A percentile compares a stretch with the other conserved stretches of the same genome.
phyloP scores from a whole-genome alignment of 2,329 filamentous ascomycete genomes.

The Neurospora sp. region DNA sequence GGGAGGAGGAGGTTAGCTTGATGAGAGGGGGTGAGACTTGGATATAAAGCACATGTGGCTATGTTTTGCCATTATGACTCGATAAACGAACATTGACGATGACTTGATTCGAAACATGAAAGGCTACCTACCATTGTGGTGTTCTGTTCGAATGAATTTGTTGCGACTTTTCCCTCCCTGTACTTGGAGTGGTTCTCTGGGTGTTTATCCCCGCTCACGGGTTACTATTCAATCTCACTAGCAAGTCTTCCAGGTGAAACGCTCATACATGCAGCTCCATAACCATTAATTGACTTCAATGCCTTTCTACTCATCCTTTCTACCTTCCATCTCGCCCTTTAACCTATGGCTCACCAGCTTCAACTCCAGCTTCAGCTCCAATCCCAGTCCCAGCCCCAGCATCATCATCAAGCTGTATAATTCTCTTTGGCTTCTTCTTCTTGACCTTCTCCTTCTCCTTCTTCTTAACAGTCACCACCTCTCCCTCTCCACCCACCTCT shows the following conservation, averaged over 20 bases:
- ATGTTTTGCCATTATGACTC: not conserved
- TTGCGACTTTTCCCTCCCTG: not conserved
- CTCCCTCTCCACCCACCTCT: constrained; percentile 4
- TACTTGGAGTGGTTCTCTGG: not conserved
- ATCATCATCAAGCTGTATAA: constrained; percentile 16
- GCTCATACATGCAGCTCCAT: not conserved
- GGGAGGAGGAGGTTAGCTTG: not conserved
- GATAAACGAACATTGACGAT: not conserved
- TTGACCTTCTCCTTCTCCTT: constrained; percentile 18
- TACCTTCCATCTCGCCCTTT: not conserved
- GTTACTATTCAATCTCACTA: not conserved
- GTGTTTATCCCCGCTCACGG: too few relatives aligned
- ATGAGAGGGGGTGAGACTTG: not conserved
- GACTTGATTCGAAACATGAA: not conserved
- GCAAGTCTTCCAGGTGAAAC: not conserved
- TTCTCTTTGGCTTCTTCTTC: constrained; percentile 17
- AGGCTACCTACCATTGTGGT: not conserved
- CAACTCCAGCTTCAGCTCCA: not conserved
- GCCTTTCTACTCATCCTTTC: not conserved
- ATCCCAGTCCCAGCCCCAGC: not conserved
- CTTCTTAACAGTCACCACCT: constrained; percentile 14
- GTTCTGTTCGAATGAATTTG: too few relatives aligned
- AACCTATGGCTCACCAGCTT: not conserved
- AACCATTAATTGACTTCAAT: not conserved
- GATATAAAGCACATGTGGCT: not conserved